Conservation (phyloP, 768 basidiomycete genomes). For the Dictyophora rubrovolvata region DNA sequence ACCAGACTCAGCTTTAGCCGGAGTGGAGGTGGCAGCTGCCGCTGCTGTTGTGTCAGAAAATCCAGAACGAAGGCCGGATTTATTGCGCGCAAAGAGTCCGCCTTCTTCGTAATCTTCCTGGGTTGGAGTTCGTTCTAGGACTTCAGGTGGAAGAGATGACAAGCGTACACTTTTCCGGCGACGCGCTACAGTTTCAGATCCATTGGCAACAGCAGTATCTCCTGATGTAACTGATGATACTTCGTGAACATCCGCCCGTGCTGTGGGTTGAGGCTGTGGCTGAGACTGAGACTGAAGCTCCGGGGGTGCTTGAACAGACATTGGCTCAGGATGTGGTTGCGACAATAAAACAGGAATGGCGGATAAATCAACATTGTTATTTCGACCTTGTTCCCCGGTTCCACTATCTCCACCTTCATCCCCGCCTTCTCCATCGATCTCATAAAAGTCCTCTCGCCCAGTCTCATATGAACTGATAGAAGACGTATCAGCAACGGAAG, state of each 20-base stretch:
- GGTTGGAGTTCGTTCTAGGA: conserved; percentile 61
- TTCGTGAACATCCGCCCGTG: not conserved
- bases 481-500: conserved; percentile 28
- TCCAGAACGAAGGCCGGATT: conserved; percentile 16
- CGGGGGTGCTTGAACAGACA: not conserved
- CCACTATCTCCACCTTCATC: not conserved
- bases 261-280: not conserved
- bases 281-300: not conserved
- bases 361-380: not conserved
- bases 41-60: conserved; percentile 10
- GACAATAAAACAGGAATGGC: not conserved
- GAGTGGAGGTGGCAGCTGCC: not conserved
- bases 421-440: conserved; percentile 13
- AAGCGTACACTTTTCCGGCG: conserved; percentile 69
- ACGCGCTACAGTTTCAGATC: conserved; percentile 11
- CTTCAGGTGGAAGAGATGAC: conserved; percentile 58
- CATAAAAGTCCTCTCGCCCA: conserved; percentile 42
- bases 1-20: not conserved
- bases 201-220: conserved; percentile 10
- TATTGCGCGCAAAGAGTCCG: conserved; percentile 8
- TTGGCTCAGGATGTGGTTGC: not conserved
- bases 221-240: conserved; percentile 15
- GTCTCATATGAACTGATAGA: conserved; percentile 62
- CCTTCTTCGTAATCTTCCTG: conserved; percentile 39
- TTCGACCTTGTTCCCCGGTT: not conserved